A percentile compares a stretch with the other conserved stretches of the same genome.
Evolutionary conservation across 495 filamentous ascomycete species (phyloP).

Genomic region (Xylaria curta): DNA sequence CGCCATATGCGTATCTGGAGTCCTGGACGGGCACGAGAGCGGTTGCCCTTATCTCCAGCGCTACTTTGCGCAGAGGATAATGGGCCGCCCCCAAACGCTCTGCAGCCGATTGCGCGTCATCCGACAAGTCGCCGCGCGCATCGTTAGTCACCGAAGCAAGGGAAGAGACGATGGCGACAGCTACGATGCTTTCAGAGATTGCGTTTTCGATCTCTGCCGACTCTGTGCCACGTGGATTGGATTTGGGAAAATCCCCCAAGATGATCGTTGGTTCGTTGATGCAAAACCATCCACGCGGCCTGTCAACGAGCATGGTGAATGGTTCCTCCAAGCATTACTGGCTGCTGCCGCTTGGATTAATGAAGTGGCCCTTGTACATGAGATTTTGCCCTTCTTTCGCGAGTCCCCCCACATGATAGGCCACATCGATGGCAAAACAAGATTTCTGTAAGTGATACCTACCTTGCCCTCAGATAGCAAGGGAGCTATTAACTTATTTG

Average conservation of each 20-base stretch:
- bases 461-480: conserved; percentile 2
- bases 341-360: conserved; percentile 17
- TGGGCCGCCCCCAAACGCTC: conserved; percentile 2
- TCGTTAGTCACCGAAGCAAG: conserved; percentile 13
- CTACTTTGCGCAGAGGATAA: conserved; percentile 6
- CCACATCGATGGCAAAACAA: no score
- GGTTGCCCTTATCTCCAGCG: neutral
- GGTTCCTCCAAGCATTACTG: conserved; percentile 7
- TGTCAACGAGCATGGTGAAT: neutral
- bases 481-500: conserved; percentile 1
- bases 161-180: conserved; percentile 9
- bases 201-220: conserved; percentile 6
- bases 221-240: neutral
- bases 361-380: conserved; percentile 5
- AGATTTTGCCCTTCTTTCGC: conserved; percentile 2
- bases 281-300: neutral
- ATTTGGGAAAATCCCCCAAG: neutral
- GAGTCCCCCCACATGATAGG: neutral
- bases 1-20: conserved; percentile 6
- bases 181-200: conserved; percentile 5
- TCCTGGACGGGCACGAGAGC: neutral
- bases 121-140: conserved; percentile 14
- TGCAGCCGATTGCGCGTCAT: neutral
- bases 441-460: neutral
- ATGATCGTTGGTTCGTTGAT: neutral